Evolutionary conservation across 129 eudicot species (phyloP).

Genomic region (Oenanthe sinensis): DNA sequence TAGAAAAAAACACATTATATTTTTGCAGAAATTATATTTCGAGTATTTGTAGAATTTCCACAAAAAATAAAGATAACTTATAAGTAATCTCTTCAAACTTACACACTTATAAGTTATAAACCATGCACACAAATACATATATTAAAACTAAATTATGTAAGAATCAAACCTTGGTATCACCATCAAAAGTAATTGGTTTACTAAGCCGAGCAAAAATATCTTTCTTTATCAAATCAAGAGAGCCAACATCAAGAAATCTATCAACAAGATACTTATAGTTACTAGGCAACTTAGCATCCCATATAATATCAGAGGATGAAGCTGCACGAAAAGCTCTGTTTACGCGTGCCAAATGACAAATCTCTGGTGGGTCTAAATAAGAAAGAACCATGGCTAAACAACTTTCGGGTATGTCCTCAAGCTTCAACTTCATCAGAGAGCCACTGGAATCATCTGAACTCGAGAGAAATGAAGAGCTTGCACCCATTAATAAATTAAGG

Average conservation of each 20-base stretch:
- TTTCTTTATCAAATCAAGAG: constrained; percentile 27
- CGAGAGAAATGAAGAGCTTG: constrained; percentile 28
- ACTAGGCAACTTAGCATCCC: constrained; percentile 67
- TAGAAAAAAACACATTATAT: no score
- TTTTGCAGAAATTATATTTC: no score
- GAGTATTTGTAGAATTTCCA: not conserved
- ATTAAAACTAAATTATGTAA: not conserved
- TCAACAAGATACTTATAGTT: constrained; percentile 37
- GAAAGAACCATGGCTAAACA: constrained; percentile 60
- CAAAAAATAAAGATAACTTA: not conserved
- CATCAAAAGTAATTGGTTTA: constrained; percentile 40
- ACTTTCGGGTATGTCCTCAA: constrained; percentile 74
- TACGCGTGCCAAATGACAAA: constrained; percentile 58
- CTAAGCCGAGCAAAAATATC: constrained; percentile 56
- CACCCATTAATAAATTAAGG: constrained; percentile 41
- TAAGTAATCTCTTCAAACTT: not conserved
- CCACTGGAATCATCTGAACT: constrained; percentile 7
- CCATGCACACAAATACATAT: not conserved
- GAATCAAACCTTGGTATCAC: constrained; percentile 49
- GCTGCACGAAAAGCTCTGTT: constrained; percentile 70
- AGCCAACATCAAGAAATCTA: constrained; percentile 14
- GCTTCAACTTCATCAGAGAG: constrained; percentile 32
- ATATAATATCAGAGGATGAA: constrained; percentile 69
- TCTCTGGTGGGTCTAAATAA: constrained; percentile 61
- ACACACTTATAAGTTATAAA: no score